Evolutionary conservation across 2,329 filamentous ascomycete species (phyloP).

Genomic region (Colletotrichum tropicale): DNA sequence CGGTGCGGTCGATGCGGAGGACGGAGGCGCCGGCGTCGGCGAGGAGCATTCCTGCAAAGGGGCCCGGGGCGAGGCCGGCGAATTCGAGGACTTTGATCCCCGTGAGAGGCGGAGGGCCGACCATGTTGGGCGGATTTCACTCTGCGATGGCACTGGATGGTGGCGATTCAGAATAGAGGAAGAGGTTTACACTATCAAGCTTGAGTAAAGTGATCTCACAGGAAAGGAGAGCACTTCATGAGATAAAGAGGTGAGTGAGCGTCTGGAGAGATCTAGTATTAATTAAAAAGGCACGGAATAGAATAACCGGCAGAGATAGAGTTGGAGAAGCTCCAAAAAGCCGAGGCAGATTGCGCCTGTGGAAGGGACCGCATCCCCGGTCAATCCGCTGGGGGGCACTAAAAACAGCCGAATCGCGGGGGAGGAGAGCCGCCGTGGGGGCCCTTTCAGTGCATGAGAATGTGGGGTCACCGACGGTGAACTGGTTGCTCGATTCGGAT

Average conservation of each 20-base stretch:
- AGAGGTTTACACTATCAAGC: background rate
- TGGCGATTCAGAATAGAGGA: background rate
- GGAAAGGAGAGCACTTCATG: background rate
- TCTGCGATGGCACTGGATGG: background rate
- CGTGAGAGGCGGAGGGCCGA: slow-evolving; percentile 44
- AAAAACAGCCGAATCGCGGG: background rate
- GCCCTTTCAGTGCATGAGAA: background rate
- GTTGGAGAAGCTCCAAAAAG: slow-evolving; percentile 15
- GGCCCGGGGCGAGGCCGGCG: slow-evolving; percentile 71
- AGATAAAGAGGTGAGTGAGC: background rate
- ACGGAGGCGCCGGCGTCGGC: slow-evolving; percentile 89
- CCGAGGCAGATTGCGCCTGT: slow-evolving; percentile 14
- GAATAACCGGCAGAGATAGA: background rate
- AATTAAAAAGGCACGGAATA: background rate
- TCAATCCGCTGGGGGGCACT: background rate
- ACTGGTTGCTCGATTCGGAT: background rate
- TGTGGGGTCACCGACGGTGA: slow-evolving; percentile 14
- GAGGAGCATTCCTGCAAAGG: slow-evolving; percentile 87
- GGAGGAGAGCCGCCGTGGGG: background rate
- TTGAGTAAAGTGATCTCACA: background rate
- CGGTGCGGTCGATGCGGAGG: slow-evolving; percentile 79
- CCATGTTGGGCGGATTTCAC: slow-evolving; percentile 32
- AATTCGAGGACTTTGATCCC: slow-evolving; percentile 65
- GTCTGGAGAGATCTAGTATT: background rate
- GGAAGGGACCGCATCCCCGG: background rate